Evolutionary conservation across 2,329 filamentous ascomycete species (phyloP).

Genomic region (Hortaea werneckii): DNA sequence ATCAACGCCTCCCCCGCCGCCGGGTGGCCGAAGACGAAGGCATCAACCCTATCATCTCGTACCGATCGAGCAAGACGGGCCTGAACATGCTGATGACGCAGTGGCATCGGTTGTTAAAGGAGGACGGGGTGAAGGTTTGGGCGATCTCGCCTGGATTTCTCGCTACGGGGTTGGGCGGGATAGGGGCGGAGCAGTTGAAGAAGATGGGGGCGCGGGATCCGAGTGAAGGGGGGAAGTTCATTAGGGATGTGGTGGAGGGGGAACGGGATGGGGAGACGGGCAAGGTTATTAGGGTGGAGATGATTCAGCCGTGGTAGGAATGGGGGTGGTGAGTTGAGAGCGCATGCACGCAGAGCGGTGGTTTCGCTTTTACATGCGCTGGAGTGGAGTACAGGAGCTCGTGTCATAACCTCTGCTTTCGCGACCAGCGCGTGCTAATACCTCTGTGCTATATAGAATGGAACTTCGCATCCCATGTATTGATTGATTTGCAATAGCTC

Average conservation of each 20-base stretch:
- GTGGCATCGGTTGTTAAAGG: slow-evolving; percentile 33
- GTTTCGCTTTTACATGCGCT: too few relatives aligned
- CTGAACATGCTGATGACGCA: slow-evolving; percentile 42
- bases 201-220: slow-evolving; percentile 31
- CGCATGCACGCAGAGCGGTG: too few relatives aligned
- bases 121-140: slow-evolving; percentile 41
- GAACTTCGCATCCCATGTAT: too few relatives aligned
- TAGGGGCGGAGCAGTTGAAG: slow-evolving; percentile 21
- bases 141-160: slow-evolving; percentile 37
- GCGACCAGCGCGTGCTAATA: too few relatives aligned
- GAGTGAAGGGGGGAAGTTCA: slow-evolving; percentile 26
- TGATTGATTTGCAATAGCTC: too few relatives aligned
- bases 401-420: too few relatives aligned
- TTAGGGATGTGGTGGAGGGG: slow-evolving; percentile 31
- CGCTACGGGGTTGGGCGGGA: slow-evolving; percentile 33
- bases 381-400: too few relatives aligned
- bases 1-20: slow-evolving; percentile 19
- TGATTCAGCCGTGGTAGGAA: slow-evolving; percentile 30
- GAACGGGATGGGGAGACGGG: slow-evolving; percentile 30
- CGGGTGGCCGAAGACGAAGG: slow-evolving; percentile 39
- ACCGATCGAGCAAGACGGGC: slow-evolving; percentile 36
- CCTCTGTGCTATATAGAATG: too few relatives aligned
- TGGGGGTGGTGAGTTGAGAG: too few relatives aligned
- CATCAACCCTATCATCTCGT: slow-evolving; percentile 23
- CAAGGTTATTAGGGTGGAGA: slow-evolving; percentile 26